These are phyloP conservation scores for Sphagnum contortum DNA, from an alignment of 225 moss, liverwort and hornwort species.

Conservation along the genomic window DNA sequence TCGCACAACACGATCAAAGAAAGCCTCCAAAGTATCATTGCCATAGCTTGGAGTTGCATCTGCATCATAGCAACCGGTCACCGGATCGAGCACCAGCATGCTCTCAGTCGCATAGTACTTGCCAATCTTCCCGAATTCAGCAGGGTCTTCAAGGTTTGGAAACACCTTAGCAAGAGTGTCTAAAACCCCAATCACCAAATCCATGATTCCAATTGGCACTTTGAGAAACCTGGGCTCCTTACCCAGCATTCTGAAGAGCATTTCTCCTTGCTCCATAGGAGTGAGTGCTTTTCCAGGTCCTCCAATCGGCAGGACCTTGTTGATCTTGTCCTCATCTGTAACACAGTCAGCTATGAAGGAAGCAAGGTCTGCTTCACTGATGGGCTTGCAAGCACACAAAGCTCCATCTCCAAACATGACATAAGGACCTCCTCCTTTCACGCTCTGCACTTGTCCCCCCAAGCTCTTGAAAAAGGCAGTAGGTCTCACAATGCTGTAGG, in stretches of 20 bases:
- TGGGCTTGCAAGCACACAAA: conserved; percentile 92
- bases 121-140: conserved; percentile 92
- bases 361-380: conserved; percentile 86
- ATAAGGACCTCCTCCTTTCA: conserved; percentile 90
- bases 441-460: conserved; percentile 86
- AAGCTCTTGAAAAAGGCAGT: conserved; percentile 99
- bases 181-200: conserved; percentile 77
- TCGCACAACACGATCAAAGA: conserved; percentile 65
- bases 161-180: conserved; percentile 68
- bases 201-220: conserved; percentile 91
- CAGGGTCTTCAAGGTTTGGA: conserved; percentile 74
- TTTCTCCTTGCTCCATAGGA: conserved; percentile 77
- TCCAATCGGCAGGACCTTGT: conserved; percentile 79
- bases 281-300: conserved; percentile 95
- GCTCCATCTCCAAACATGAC: conserved; percentile 97
- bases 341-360: conserved; percentile 85
- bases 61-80: conserved; percentile 72
- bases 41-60: conserved; percentile 91
- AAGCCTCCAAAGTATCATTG: conserved; percentile 74
- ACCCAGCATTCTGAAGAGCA: conserved; percentile 62
- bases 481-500: conserved; percentile 83
- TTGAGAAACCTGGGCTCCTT: conserved; percentile 89
- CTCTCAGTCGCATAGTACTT: conserved; percentile 96
- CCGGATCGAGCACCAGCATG: conserved; percentile 75
- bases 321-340: conserved; percentile 54